These are phyloP conservation scores for Hypoxylon sp. DNA, from an alignment of 2,329 filamentous ascomycete genomes.

Conservation along the genomic window DNA sequence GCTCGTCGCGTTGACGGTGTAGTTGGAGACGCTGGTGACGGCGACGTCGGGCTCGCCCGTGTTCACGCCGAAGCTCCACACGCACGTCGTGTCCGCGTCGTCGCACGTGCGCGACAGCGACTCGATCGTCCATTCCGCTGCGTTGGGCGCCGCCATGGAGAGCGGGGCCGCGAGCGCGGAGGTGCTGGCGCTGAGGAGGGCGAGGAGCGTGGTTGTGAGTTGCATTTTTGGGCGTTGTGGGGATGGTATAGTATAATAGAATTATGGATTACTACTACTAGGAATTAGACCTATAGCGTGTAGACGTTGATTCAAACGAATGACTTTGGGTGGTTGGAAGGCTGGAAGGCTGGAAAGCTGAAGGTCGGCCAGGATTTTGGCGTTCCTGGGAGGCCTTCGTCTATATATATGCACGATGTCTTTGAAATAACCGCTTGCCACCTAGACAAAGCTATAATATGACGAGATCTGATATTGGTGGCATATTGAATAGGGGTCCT, in stretches of 20 bases:
- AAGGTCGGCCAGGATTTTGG: background rate
- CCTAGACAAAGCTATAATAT: constrained; percentile 14
- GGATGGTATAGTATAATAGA: background rate
- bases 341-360: background rate
- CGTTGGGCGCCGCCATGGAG: constrained; percentile 44
- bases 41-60: constrained; percentile 50
- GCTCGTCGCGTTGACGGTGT: constrained; percentile 55
- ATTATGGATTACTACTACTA: constrained; percentile 17
- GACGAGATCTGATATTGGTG: constrained; percentile 16
- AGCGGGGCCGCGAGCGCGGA: constrained; percentile 45
- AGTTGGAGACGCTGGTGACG: constrained; percentile 58
- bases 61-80: constrained; percentile 60
- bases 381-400: background rate
- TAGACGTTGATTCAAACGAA: constrained; percentile 19
- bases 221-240: constrained; percentile 28
- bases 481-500: background rate
- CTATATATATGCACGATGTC: constrained; percentile 28
- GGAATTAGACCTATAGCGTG: constrained; percentile 9
- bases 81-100: constrained; percentile 56
- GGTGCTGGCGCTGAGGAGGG: constrained; percentile 45
- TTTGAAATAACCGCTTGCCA: constrained; percentile 17
- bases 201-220: constrained; percentile 38
- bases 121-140: constrained; percentile 59
- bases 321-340: constrained; percentile 12
- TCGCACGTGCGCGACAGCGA: constrained; percentile 59